A percentile compares a stretch with the other conserved stretches of the same genome.
phyloP scores from a whole-genome alignment of 345 rosid genomes.

The Fremontodendron californicum region DNA sequence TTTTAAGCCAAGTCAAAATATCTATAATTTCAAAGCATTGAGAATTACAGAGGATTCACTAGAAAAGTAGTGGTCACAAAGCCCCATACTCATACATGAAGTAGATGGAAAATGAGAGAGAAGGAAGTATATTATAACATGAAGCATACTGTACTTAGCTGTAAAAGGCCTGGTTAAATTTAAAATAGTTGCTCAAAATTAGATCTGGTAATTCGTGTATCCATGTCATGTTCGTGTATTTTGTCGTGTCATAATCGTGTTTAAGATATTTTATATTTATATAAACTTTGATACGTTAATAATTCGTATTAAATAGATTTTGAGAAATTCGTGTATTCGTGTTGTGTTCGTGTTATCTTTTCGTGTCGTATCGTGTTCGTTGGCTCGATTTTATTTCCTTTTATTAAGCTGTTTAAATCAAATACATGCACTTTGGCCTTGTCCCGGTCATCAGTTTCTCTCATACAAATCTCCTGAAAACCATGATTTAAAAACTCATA shows the following conservation, averaged over 20 bases:
- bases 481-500: not conserved
- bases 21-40: not conserved
- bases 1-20: constrained; percentile 1
- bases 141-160: not conserved
- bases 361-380: too few relatives aligned
- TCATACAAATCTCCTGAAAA: not conserved
- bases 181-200: not conserved
- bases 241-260: too few relatives aligned
- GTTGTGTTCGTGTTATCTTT: too few relatives aligned
- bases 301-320: too few relatives aligned
- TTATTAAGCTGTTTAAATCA: not conserved
- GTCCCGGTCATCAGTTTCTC: not conserved
- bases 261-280: too few relatives aligned
- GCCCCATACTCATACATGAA: not conserved
- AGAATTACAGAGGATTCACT: not conserved
- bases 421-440: not conserved
- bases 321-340: too few relatives aligned
- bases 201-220: too few relatives aligned
- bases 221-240: too few relatives aligned
- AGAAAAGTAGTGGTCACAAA: not conserved
- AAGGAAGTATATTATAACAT: not conserved
- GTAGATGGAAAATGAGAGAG: not conserved
- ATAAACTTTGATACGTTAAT: too few relatives aligned
- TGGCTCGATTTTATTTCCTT: not conserved
- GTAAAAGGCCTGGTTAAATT: not conserved